phyloP scores from a whole-genome alignment of 1,139 yeast genomes.

The Komagataea norvegica region DNA sequence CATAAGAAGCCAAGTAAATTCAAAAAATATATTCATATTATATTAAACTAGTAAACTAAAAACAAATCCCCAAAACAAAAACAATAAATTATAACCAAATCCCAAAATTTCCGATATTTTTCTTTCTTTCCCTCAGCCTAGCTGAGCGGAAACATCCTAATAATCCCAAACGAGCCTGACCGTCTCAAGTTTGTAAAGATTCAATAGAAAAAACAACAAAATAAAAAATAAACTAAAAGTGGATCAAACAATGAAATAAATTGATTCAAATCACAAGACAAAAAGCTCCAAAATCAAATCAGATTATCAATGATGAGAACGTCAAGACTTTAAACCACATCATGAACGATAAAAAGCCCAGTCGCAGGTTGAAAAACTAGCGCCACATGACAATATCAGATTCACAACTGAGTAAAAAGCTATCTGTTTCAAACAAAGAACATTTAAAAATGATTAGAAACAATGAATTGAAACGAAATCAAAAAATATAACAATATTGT shows the following conservation, averaged over 20 bases:
- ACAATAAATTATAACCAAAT: neutral
- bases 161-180: constrained; percentile 10
- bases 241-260: neutral
- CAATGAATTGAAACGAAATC: neutral
- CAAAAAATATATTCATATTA: neutral
- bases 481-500: no score
- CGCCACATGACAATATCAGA: constrained; percentile 15
- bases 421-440: no score
- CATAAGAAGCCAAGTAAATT: neutral
- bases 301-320: no score
- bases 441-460: neutral
- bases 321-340: no score
- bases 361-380: constrained; percentile 16
- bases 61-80: neutral
- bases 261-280: no score
- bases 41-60: neutral
- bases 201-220: neutral
- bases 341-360: constrained; percentile 8
- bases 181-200: constrained; percentile 10
- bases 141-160: no score
- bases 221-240: neutral
- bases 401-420: no score
- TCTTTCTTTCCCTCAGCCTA: no score
- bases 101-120: neutral
- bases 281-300: no score